A percentile compares a stretch with the other conserved stretches of the same genome.
These are phyloP conservation scores for Apophysomyces variabilis DNA, from an alignment of 371 early-diverging fungal genomes.

Conservation along the genomic window DNA sequence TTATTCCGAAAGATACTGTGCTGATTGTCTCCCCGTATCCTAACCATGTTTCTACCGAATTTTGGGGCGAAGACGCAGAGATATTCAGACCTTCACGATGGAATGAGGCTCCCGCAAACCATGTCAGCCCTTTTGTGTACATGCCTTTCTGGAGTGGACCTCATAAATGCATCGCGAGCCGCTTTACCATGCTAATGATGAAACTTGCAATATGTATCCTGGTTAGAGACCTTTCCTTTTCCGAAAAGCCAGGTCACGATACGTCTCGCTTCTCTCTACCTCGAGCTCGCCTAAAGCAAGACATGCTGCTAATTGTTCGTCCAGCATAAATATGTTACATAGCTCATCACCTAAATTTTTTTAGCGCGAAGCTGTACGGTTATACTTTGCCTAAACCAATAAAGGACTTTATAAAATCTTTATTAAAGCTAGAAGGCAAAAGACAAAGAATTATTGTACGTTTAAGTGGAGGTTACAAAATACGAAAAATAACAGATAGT, in stretches of 20 bases:
- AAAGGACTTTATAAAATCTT: no score
- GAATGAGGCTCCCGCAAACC: slow-evolving; percentile 37
- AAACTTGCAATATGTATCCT: slow-evolving; percentile 40
- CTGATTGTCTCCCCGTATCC: slow-evolving; percentile 48
- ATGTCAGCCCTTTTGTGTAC: slow-evolving; percentile 48
- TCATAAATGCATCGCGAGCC: slow-evolving; percentile 45
- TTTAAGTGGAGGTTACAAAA: no score
- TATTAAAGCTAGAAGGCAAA: no score
- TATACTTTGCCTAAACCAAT: no score
- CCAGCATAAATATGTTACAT: no score
- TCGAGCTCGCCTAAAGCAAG: no score
- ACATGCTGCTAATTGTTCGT: no score
- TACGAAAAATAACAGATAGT: no score
- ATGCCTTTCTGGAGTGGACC: slow-evolving; percentile 67
- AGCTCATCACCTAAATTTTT: no score
- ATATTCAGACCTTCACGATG: slow-evolving; percentile 71
- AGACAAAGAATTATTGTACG: no score
- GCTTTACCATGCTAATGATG: slow-evolving; percentile 46
- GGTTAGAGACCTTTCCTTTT: slow-evolving; percentile 37
- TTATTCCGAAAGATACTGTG: slow-evolving; percentile 57
- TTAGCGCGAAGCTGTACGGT: no score
- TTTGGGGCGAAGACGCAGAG: slow-evolving; percentile 72
- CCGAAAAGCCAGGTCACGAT: slow-evolving; percentile 32
- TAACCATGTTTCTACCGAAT: slow-evolving; percentile 48
- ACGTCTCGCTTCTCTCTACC: no score